Conservation (phyloP, 2,329 filamentous ascomycete genomes). For the Harringtonia lauricola region DNA sequence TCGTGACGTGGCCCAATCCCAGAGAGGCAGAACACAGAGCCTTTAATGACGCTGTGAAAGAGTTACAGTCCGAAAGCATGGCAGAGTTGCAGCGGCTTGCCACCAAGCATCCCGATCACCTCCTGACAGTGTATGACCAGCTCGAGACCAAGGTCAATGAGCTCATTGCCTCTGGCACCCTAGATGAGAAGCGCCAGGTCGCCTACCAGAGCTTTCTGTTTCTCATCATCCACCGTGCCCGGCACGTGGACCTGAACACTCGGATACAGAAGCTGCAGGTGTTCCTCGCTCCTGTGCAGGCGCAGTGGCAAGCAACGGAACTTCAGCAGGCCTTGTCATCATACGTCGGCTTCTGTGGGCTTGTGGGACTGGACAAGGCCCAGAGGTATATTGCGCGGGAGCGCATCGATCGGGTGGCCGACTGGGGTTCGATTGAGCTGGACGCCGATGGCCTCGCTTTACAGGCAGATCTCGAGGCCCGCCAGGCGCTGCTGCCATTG, state of each 20-base stretch:
- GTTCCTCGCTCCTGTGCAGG: conserved; percentile 74
- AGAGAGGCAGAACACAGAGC: conserved; percentile 52
- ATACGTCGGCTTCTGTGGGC: conserved; percentile 67
- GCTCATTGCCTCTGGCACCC: conserved; percentile 58
- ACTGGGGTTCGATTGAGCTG: conserved; percentile 72
- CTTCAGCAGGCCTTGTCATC: conserved; percentile 60
- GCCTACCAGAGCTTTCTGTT: conserved; percentile 87
- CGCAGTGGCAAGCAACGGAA: conserved; percentile 64
- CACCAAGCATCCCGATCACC: conserved; percentile 81
- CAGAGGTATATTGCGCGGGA: conserved; percentile 62
- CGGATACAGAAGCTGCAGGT: conserved; percentile 61
- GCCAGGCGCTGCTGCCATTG: conserved; percentile 66
- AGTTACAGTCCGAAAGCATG: conserved; percentile 75
- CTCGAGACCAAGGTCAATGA: conserved; percentile 75
- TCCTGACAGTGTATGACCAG: conserved; percentile 78
- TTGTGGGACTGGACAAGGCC: conserved; percentile 70
- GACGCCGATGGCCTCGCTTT: conserved; percentile 70
- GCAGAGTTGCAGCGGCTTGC: conserved; percentile 82
- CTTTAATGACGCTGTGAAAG: conserved; percentile 83
- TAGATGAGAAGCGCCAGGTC: conserved; percentile 75
- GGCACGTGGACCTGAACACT: conserved; percentile 56
- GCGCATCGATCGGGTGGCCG: conserved; percentile 62
- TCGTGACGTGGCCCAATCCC: conserved; percentile 66
- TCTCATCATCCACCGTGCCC: conserved; percentile 83
- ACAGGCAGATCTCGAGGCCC: conserved; percentile 67